A percentile compares a stretch with the other conserved stretches of the same genome.
These are phyloP conservation scores for Parmelia sp. DNA, from an alignment of 495 filamentous ascomycete genomes.

Conservation along the genomic window DNA sequence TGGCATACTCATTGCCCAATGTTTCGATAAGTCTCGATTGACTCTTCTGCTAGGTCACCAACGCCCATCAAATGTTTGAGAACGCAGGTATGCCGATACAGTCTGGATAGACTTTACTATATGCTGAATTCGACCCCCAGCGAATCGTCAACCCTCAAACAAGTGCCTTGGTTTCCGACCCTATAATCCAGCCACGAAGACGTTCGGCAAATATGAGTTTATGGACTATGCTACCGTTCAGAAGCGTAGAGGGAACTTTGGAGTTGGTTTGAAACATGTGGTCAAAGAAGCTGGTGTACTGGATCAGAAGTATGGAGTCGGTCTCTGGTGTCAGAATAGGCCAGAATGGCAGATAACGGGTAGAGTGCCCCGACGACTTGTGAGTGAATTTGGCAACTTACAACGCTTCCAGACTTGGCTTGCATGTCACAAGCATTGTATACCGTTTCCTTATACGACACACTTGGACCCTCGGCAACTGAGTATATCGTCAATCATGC, in stretches of 20 bases:
- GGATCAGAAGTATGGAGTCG: conserved; percentile 70
- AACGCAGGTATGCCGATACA: conserved; percentile 40
- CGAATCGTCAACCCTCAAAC: conserved; percentile 52
- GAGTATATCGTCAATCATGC: conserved; percentile 96
- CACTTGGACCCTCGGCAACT: conserved; percentile 78
- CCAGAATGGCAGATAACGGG: conserved; percentile 96
- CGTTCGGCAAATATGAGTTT: conserved; percentile 76
- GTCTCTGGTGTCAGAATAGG: conserved; percentile 92
- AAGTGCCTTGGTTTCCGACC: conserved; percentile 75
- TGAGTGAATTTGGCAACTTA: conserved; percentile 5
- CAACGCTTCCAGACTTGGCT: conserved; percentile 60
- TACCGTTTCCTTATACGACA: conserved; percentile 94
- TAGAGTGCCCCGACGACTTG: conserved; percentile 32
- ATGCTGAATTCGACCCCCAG: conserved; percentile 25
- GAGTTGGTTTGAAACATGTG: conserved; percentile 77
- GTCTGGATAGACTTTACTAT: conserved; percentile 10
- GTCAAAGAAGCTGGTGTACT: conserved; percentile 63
- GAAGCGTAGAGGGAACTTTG: conserved; percentile 72
- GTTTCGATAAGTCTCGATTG: background rate
- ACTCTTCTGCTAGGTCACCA: conserved; percentile 45
- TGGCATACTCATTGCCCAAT: conserved; percentile 17
- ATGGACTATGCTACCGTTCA: conserved; percentile 75
- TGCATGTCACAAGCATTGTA: conserved; percentile 84
- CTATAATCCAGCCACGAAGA: conserved; percentile 69
- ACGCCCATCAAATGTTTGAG: conserved; percentile 79